phyloP scores from a whole-genome alignment of 2,329 filamentous ascomycete species.

The Verticillium dahliae region DNA sequence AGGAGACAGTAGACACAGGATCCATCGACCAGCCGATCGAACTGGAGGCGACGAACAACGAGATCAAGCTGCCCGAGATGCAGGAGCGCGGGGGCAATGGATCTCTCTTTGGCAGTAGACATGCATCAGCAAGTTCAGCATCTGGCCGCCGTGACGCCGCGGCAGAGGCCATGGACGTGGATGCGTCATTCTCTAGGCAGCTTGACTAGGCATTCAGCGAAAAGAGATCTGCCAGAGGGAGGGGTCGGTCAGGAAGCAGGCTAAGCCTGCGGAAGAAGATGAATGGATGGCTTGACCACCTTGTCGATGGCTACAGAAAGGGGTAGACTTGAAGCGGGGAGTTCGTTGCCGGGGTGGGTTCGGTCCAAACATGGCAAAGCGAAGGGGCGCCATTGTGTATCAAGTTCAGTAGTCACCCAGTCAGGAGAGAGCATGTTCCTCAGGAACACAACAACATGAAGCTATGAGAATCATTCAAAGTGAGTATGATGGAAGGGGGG shows the following conservation, averaged over 20 bases:
- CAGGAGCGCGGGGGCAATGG: slow-evolving; percentile 27
- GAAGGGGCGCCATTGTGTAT: neutral
- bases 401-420: neutral
- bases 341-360: neutral
- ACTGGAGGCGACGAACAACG: neutral
- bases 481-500: neutral
- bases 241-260: neutral
- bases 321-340: neutral
- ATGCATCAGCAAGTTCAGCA: slow-evolving; percentile 9
- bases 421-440: neutral
- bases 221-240: neutral
- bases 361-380: neutral
- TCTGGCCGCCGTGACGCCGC: slow-evolving; percentile 11
- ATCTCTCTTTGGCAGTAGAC: slow-evolving; percentile 18
- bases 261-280: neutral
- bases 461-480: neutral
- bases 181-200: slow-evolving; percentile 12
- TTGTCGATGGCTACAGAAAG: neutral
- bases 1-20: neutral
- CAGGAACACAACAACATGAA: neutral
- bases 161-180: slow-evolving; percentile 29
- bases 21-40: neutral
- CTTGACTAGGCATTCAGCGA: neutral
- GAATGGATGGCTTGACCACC: slow-evolving; percentile 1
- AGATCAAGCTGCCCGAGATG: slow-evolving; percentile 35